Percentiles rank a stretch among this genome's conserved stretches.
Evolutionary conservation across 2,329 filamentous ascomycete genomes (phyloP).

Genomic region (Akanthomyces dipterigenus): DNA sequence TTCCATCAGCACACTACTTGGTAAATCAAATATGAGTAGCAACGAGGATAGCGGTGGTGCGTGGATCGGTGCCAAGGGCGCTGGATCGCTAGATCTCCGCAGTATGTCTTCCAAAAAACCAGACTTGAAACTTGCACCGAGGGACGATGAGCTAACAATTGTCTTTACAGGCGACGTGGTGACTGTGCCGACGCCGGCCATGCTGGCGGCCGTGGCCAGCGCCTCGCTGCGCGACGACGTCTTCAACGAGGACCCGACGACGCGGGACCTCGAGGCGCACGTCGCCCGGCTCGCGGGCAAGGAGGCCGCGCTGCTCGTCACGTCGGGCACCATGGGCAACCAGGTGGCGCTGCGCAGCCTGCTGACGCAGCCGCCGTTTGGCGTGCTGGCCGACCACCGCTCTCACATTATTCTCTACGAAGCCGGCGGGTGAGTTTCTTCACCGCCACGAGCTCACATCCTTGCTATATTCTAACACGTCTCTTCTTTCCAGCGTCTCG

Average conservation of each 20-base stretch:
- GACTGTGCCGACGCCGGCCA: conserved; percentile 71
- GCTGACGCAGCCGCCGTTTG: conserved; percentile 71
- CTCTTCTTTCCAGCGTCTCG: conserved; percentile 51
- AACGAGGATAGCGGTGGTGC: conserved; percentile 16
- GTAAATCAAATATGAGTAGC: background rate
- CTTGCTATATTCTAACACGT: too few relatives aligned
- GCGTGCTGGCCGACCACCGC: conserved; percentile 70
- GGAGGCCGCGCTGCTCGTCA: conserved; percentile 69
- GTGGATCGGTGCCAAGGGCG: conserved; percentile 32
- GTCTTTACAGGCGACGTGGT: conserved; percentile 40
- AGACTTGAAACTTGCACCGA: too few relatives aligned
- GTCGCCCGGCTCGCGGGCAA: conserved; percentile 69
- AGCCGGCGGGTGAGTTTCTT: conserved; percentile 46
- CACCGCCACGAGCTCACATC: background rate
- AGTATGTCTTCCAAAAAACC: conserved; percentile 30
- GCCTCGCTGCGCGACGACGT: conserved; percentile 80
- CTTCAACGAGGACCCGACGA: conserved; percentile 72
- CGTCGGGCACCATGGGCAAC: conserved; percentile 93
- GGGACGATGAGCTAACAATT: too few relatives aligned
- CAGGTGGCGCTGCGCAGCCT: conserved; percentile 76
- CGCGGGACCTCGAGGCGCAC: conserved; percentile 66
- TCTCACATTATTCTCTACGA: conserved; percentile 69
- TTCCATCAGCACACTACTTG: background rate
- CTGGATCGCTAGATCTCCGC: conserved; percentile 33
- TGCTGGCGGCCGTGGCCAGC: conserved; percentile 71